Conservation (phyloP, 1,139 yeast genomes). For the Saccharomyces hybrid region DNA sequence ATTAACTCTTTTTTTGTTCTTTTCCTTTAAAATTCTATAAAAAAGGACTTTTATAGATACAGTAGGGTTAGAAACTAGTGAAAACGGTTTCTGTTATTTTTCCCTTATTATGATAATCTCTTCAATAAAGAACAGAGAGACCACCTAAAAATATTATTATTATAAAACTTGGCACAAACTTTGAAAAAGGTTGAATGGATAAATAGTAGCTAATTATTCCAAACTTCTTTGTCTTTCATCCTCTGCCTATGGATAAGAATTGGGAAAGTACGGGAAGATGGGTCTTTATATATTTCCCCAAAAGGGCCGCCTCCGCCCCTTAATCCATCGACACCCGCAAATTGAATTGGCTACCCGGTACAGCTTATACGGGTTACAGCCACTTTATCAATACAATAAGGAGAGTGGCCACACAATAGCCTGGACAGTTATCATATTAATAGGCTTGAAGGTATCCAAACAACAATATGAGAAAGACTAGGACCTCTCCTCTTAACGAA, state of each 20-base stretch:
- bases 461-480: no score
- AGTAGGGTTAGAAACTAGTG: neutral
- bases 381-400: neutral
- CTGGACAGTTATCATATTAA: no score
- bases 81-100: neutral
- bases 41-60: neutral
- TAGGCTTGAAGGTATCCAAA: no score
- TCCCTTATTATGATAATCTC: neutral
- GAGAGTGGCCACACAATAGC: no score
- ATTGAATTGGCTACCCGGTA: neutral
- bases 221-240: neutral
- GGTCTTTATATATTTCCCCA: neutral
- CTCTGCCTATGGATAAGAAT: neutral
- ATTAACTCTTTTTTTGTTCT: neutral
- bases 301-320: constrained; percentile 1
- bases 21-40: neutral
- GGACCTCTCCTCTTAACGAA: no score
- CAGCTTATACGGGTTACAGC: neutral
- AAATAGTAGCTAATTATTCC: neutral
- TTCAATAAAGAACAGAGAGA: neutral
- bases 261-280: neutral
- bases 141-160: neutral
- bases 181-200: neutral
- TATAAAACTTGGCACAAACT: neutral
- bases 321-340: constrained; percentile 1